Evolutionary conservation across 169 alveolate species (phyloP).

Genomic region (Babesia ovis): DNA sequence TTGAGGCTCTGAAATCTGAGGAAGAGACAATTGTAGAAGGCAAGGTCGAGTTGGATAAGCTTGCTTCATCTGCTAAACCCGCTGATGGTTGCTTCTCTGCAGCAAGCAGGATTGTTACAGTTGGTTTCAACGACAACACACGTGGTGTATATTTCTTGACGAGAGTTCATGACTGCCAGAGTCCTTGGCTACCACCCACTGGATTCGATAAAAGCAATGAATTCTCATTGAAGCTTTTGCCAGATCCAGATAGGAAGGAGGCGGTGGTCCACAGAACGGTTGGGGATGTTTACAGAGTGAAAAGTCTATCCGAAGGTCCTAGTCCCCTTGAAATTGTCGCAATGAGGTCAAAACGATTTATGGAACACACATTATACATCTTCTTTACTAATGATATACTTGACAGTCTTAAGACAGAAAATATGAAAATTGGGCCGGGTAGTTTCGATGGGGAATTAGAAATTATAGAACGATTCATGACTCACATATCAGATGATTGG

Average conservation of each 20-base stretch:
- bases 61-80: background rate
- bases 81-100: constrained; percentile 19
- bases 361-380: constrained; percentile 47
- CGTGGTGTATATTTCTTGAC: constrained; percentile 40
- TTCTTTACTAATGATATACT: constrained; percentile 16
- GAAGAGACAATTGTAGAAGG: background rate
- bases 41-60: background rate
- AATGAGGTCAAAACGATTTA: constrained; percentile 18
- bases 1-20: background rate
- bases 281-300: constrained; percentile 14
- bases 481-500: background rate
- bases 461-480: constrained; percentile 7
- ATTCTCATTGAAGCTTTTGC: background rate
- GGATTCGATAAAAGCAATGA: background rate
- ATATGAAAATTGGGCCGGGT: background rate
- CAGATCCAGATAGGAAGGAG: background rate
- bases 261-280: constrained; percentile 1
- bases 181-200: constrained; percentile 45
- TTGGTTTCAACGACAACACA: constrained; percentile 19
- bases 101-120: constrained; percentile 5
- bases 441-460: background rate
- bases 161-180: constrained; percentile 47
- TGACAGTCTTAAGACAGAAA: background rate
- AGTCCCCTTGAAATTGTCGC: background rate
- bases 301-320: background rate